Evolutionary conservation across 2,329 filamentous ascomycete genomes (phyloP), one percentile per base, ranked within the genome.

Genomic region (Exophiala lecanii-corni): DNA sequence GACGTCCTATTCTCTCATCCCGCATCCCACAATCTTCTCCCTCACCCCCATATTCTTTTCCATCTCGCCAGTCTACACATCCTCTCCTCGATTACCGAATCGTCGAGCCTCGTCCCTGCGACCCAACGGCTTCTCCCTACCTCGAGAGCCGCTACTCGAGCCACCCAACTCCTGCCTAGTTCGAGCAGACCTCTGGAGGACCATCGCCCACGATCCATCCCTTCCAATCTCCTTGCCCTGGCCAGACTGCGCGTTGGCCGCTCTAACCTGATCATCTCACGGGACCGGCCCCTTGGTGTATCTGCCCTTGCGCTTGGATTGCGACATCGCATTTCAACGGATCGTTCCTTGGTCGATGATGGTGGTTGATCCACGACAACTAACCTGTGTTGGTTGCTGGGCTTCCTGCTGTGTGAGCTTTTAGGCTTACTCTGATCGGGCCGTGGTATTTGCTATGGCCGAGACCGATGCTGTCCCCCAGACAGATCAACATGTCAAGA

Each of bases 401-500:
- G 35, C 35, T 36, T 21, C 18, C 36, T 17, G 28, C 39, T 31
- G 28, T 9, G 18, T 32, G 9, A 17, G 23, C 38, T 33, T 30
- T 18, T 23, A 31, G 35, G 25, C 19, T 39, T 19, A 19, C 33
- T 35, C 15, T 10, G 16, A 15, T 15, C 16, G 6, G 12, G n/a
- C 18, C 17, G 7, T 18, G 7, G 33, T 10, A 9, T 17, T 35
- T 26, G 16, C 33, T 17, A 51, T 51, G 45, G 45, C 49, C n/a
- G 43, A 46, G 15, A 28, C 31, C 21, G 45, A 51, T 13, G 18
- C 32, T 17, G 15, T 37, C 15, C 39, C 45, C 12, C 31, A 46
- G 9, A 30, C 36, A n/a, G 43, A 51, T 28, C 42, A 42, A 10
- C 39, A 51, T 16, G 33, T 39, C 25, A 35, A 30, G 25, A 36